Base-by-base conservation (phyloP, 371 early-diverging fungal species). In the Circinella minor region DNA sequence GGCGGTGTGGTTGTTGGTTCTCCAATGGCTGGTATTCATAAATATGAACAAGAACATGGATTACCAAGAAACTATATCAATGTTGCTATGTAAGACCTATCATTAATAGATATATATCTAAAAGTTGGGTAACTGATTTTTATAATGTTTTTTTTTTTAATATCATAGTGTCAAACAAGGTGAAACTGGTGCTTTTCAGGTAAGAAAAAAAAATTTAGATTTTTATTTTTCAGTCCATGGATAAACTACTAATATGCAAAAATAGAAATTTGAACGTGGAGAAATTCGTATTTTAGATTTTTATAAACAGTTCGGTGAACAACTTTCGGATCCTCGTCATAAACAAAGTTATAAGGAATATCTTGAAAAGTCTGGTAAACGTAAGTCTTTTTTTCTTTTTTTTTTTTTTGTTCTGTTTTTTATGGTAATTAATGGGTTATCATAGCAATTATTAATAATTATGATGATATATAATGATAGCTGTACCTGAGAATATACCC, bases 1-100 rank as follows among this genome's bases (percentile, higher is more conserved):
- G 94, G 94, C 66, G 95, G 95, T 39, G 94, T 95, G 1, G 90
- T 92, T 67, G 93, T 93, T 36, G 87, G 90, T 20, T 92, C 93
- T 36, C 95, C 95, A 37, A 89, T 94, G 74, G 86, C 89, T 43
- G 94, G 92, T 7, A 93, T 94, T 66, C 85, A 89, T 47, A 72
- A 75, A 34, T 94, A 85, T 67, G 95, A 95, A 75, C 73, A 78
- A 61, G 70, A 84, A 65, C 74, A 86, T 65, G 84, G 83, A 9
- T 76, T 95, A n/a, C 95, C 95, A 4, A 76, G 80, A 61, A 91
- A 93, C 82, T 95, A 92, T 76, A 83, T 94, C 73, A 94, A 94
- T 79, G 90, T 93, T 3, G 88, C 91, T 67, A 90, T 94, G 93
- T 89, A 86, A 76, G 54, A 18, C 11, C n/a, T 55, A 20, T 51